These are phyloP conservation scores for Stephania japonica DNA, from an alignment of 164 flowering plant species.

Conservation along the genomic window DNA sequence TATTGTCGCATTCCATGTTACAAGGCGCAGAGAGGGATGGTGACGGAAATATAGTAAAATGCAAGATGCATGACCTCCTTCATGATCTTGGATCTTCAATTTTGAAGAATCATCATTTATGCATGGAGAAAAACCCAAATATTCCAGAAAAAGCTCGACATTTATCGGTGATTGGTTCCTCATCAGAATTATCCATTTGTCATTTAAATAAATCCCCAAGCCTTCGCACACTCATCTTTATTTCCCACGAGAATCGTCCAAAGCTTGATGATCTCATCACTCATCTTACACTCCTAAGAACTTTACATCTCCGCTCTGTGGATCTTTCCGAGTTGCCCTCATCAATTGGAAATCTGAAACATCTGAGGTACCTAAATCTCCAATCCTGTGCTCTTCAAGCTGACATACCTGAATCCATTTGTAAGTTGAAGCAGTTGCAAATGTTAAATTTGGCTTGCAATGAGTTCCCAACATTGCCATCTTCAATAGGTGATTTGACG, in stretches of 20 bases:
- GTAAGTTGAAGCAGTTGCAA: neutral
- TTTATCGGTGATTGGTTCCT: neutral
- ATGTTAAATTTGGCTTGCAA: neutral
- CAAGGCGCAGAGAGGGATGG: constrained; percentile 3
- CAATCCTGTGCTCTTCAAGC: neutral
- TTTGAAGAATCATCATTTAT: neutral
- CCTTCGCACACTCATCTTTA: no score
- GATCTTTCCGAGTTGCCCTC: neutral
- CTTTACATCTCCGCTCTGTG: no score
- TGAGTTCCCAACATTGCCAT: neutral
- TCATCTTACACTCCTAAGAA: neutral
- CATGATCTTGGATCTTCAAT: constrained; percentile 2
- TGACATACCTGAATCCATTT: constrained; percentile 5
- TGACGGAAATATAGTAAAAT: neutral
- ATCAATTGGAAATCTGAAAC: neutral
- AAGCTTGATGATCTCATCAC: neutral
- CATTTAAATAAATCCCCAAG: no score
- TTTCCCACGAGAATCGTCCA: no score
- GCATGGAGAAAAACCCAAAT: no score
- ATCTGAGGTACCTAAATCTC: constrained; percentile 5
- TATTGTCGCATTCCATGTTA: constrained; percentile 7
- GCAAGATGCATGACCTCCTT: constrained; percentile 16
- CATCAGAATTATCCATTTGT: no score
- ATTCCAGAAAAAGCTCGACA: no score
- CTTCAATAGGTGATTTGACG: neutral